Percentiles rank a stretch among this genome's conserved stretches.
Evolutionary conservation across 2,329 filamentous ascomycete genomes (phyloP).

Genomic region (Dendryphion nanum): DNA sequence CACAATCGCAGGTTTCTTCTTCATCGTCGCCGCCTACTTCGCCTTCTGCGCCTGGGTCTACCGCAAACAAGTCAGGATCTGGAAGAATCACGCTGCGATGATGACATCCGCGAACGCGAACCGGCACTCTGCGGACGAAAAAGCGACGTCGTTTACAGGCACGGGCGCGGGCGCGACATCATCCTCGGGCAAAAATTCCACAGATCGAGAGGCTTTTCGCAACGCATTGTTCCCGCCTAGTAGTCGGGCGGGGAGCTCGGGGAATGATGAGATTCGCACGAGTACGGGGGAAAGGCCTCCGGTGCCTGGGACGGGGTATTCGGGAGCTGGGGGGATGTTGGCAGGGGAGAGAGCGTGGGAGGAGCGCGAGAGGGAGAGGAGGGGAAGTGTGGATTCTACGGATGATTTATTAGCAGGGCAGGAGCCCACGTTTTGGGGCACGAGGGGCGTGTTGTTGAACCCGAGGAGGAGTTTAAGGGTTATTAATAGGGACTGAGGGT

Average conservation of each 20-base stretch:
- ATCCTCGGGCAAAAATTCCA: constrained; percentile 21
- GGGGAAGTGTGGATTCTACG: constrained; percentile 48
- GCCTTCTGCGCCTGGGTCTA: constrained; percentile 74
- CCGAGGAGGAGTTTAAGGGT: constrained; percentile 67
- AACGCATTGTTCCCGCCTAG: constrained; percentile 9
- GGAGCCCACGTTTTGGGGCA: constrained; percentile 68
- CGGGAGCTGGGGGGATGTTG: constrained; percentile 8
- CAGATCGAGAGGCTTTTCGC: constrained; percentile 19
- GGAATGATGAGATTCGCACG: constrained; percentile 12
- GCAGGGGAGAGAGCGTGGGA: constrained; percentile 15
- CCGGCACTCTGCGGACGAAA: too few relatives aligned
- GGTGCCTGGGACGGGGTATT: constrained; percentile 3
- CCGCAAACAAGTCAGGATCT: constrained; percentile 66
- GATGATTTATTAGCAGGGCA: constrained; percentile 61
- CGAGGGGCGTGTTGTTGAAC: constrained; percentile 60
- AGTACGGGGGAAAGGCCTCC: too few relatives aligned
- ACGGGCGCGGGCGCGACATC: constrained; percentile 17
- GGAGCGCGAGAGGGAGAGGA: constrained; percentile 33
- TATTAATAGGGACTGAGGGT: constrained; percentile 59
- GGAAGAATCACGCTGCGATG: constrained; percentile 68
- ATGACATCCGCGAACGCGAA: constrained; percentile 55
- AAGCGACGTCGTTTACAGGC: constrained; percentile 33
- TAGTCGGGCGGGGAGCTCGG: constrained; percentile 10
- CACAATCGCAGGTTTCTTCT: constrained; percentile 65
- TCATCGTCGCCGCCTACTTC: constrained; percentile 62